These are phyloP conservation scores for Ceratobasidium sp. DNA, from an alignment of 1,284 basidiomycete genomes.

Conservation along the genomic window DNA sequence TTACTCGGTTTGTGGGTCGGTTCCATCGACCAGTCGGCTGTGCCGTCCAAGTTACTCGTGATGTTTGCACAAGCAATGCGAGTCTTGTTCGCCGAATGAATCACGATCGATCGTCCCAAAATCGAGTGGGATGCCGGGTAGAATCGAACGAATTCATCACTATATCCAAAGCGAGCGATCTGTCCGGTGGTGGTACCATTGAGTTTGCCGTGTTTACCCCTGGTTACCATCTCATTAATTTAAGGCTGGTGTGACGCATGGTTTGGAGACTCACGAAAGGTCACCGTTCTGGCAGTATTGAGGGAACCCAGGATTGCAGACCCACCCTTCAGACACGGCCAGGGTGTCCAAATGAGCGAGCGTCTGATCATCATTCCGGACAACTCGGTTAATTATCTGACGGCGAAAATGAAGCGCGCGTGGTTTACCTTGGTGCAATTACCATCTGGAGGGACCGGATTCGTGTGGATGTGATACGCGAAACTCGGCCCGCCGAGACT, in stretches of 20 bases:
- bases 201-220: conserved; percentile 47
- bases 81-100: conserved; percentile 44
- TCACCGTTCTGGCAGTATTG: conserved; percentile 47
- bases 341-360: conserved; percentile 46
- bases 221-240: neutral
- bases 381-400: neutral
- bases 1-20: conserved; percentile 40
- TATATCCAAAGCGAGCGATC: conserved; percentile 39
- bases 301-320: conserved; percentile 45
- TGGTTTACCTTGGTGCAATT: conserved; percentile 42
- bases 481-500: conserved; percentile 19
- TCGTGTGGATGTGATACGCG: conserved; percentile 45
- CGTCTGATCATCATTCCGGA: conserved; percentile 36
- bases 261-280: conserved; percentile 35
- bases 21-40: conserved; percentile 38
- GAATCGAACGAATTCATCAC: conserved; percentile 45
- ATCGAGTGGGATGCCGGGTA: conserved; percentile 46
- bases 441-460: conserved; percentile 42
- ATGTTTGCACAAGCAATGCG: conserved; percentile 47
- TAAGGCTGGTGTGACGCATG: neutral
- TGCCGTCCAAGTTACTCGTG: conserved; percentile 46
- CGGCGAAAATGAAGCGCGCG: neutral
- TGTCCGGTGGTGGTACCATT: conserved; percentile 40
- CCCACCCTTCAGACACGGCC: conserved; percentile 42
- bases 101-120: conserved; percentile 46